These are phyloP conservation scores for Actinomortierella ambigua DNA, from an alignment of 371 early-diverging fungal species.

Conservation along the genomic window DNA sequence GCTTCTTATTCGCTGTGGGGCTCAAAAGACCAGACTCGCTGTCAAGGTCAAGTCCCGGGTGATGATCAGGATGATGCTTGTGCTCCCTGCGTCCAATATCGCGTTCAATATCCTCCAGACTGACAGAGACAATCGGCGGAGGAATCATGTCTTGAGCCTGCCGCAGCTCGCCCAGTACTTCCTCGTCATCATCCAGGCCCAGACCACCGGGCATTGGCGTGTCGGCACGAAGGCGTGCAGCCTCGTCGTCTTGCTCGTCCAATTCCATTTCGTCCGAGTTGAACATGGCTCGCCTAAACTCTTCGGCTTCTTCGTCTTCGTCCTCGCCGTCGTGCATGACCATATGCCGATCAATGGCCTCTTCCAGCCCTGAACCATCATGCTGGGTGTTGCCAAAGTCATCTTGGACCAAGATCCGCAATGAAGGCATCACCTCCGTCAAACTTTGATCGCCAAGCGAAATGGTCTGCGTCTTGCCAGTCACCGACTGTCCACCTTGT, in stretches of 20 bases:
- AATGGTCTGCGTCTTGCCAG: constrained; percentile 24
- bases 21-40: too few species aligned
- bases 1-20: too few species aligned
- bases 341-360: constrained; percentile 11
- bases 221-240: constrained; percentile 40
- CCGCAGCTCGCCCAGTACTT: constrained; percentile 35
- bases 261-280: constrained; percentile 47
- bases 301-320: constrained; percentile 39
- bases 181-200: constrained; percentile 43
- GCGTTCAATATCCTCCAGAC: constrained; percentile 23
- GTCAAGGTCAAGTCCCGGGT: too few species aligned
- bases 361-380: neutral
- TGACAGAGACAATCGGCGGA: constrained; percentile 22
- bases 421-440: constrained; percentile 6
- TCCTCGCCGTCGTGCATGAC: constrained; percentile 48
- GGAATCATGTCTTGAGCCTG: constrained; percentile 41
- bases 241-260: constrained; percentile 40
- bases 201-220: constrained; percentile 47
- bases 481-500: constrained; percentile 19
- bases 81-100: neutral
- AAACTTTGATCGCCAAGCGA: constrained; percentile 13
- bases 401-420: constrained; percentile 27
- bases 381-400: constrained; percentile 18
- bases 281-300: constrained; percentile 43
- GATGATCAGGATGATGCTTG: neutral